Conservation (phyloP, 2,329 filamentous ascomycete genomes). For the Fusarium sp. region DNA sequence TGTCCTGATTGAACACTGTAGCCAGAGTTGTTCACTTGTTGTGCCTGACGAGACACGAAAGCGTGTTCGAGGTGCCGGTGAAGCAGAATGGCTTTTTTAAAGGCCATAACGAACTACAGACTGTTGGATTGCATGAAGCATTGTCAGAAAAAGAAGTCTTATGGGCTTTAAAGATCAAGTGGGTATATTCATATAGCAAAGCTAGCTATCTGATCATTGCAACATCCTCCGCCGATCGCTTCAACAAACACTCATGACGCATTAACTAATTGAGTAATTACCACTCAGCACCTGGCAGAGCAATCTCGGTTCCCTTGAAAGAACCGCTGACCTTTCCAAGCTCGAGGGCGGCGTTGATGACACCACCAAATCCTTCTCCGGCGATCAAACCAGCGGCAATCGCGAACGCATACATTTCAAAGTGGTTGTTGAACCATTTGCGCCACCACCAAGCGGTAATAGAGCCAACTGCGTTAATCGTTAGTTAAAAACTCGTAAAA, state of each 20-base stretch:
- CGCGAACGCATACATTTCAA: slow-evolving; percentile 68
- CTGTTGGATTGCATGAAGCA: no score
- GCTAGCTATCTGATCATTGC: not conserved
- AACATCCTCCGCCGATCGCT: not conserved
- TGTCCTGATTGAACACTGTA: not conserved
- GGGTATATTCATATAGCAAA: slow-evolving; percentile 17
- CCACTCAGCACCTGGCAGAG: slow-evolving; percentile 29
- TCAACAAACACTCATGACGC: slow-evolving; percentile 10
- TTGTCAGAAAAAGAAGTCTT: not conserved
- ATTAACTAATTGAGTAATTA: slow-evolving; percentile 16
- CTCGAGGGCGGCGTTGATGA: slow-evolving; percentile 65
- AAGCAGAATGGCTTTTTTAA: not conserved
- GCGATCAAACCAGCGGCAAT: slow-evolving; percentile 72
- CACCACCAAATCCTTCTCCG: slow-evolving; percentile 72
- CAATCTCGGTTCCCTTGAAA: slow-evolving; percentile 37
- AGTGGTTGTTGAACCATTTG: slow-evolving; percentile 61
- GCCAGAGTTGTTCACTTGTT: not conserved
- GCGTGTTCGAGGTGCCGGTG: not conserved
- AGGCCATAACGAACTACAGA: not conserved
- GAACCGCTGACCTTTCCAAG: slow-evolving; percentile 50
- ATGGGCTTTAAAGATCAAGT: not conserved
- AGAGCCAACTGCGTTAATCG: slow-evolving; percentile 55
- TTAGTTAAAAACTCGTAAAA: not conserved
- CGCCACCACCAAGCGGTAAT: slow-evolving; percentile 65
- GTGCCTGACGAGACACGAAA: not conserved